Evolutionary conservation across 768 basidiomycete genomes (phyloP).

Genomic region (Boletus rubroflammeus): DNA sequence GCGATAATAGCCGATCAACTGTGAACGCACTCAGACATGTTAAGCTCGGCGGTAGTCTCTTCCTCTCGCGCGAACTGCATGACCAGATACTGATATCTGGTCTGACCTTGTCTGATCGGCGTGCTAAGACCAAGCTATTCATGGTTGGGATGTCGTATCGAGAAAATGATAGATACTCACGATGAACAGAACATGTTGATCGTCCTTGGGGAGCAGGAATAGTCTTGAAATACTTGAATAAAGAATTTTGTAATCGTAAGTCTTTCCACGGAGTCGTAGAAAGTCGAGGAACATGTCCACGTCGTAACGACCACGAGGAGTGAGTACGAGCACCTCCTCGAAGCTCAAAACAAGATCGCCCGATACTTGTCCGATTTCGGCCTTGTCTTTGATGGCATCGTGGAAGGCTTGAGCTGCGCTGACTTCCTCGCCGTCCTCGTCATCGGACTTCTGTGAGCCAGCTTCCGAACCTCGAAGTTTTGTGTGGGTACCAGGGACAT

Average conservation of each 20-base stretch:
- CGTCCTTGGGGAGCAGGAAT: slow-evolving; percentile 95
- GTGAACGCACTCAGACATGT: slow-evolving; percentile 77
- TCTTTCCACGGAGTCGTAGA: slow-evolving; percentile 93
- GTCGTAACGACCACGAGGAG: slow-evolving; percentile 95
- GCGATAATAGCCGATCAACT: not conserved
- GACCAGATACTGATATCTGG: slow-evolving; percentile 94
- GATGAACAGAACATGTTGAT: slow-evolving; percentile 92
- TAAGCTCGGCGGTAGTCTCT: slow-evolving; percentile 93
- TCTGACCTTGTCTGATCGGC: slow-evolving; percentile 97
- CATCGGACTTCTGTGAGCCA: slow-evolving; percentile 70
- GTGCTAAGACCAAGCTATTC: slow-evolving; percentile 81
- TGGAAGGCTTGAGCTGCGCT: slow-evolving; percentile 97
- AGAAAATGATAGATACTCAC: slow-evolving; percentile 43
- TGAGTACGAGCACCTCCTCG: slow-evolving; percentile 90
- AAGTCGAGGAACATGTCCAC: slow-evolving; percentile 98
- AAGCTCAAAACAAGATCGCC: slow-evolving; percentile 94
- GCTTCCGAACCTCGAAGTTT: slow-evolving; percentile 66
- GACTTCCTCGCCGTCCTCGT: slow-evolving; percentile 68
- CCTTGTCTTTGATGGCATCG: slow-evolving; percentile 92
- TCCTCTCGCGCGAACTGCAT: slow-evolving; percentile 98
- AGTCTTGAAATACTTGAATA: slow-evolving; percentile 83
- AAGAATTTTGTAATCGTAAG: slow-evolving; percentile 97
- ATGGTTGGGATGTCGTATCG: slow-evolving; percentile 3
- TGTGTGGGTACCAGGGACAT: slow-evolving; percentile 78
- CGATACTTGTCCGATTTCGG: slow-evolving; percentile 86